Base-by-base conservation (phyloP, 2,329 filamentous ascomycete genomes). In the Didymellaceae sp. region DNA sequence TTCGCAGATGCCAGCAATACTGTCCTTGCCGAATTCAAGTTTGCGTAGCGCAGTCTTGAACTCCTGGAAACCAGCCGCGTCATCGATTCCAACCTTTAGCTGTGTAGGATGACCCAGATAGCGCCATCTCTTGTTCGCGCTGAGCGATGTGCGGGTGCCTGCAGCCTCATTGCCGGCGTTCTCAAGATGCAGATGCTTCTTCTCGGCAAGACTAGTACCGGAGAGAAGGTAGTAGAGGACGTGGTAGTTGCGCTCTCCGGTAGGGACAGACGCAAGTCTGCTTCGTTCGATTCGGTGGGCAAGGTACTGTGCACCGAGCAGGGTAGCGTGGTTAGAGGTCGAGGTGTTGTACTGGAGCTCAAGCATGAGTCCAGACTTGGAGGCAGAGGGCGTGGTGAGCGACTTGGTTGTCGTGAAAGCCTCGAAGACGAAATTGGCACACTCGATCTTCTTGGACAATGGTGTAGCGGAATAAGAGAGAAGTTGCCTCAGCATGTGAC, bases 1-100 rank as follows among this genome's bases (percentile, higher is more conserved):
- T 77, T 99, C 94, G 73, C 94, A 99, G 47, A 99, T 92, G 71
- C 97, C 93, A 30, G 94, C 94, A 68, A 99, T 96, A 65, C 97
- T 94, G 53, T 88, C 87, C 45, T 92, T 85, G 4, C 93, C 89
- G 58, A 99, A 97, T 74, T 97, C 94, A 11, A 99, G 82, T 74
- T 96, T 97, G 58, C 92, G 85, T 39, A 99, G 78, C 1, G 94
- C 94, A 1, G 90, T 96, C 79, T 97, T 97, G 82, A 99, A 97
- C 44, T 97, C 87, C 69, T 96, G 90, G 74, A 99, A 99, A 4
- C 93, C 94, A 67, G 97, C 92, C 1, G 88, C 82, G 68, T 99
- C 94, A 66, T 99, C 97, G 71, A 99, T 92, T 50, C 94, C 94
- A 21, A 97, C 91, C 73, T 96, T 97, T 58, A 99, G 82, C 75